Base-by-base conservation (phyloP, 176 grass and related monocot species). In the Puccinellia tenuiflora region DNA sequence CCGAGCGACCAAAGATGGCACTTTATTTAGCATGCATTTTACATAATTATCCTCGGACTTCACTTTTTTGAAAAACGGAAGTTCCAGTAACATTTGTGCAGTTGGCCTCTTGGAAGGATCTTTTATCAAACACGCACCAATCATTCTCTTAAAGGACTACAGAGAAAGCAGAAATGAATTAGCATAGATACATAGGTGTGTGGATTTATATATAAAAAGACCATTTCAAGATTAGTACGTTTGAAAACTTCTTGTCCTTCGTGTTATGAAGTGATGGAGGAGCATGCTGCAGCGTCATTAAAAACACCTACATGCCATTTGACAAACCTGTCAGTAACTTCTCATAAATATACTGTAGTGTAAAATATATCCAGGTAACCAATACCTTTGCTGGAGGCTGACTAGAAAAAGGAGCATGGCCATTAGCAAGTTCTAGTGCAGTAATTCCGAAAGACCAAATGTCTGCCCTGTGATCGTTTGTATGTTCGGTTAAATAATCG, bases 371-470 rank as follows among this genome's bases (percentile, higher is more conserved):
- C 64, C 48, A 33, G 66, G 6, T 47, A 81, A 68, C 4, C 0
- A 56, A 30, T 38, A 93, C 96, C 90, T 98, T 92, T 45, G 88
- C 88, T 83, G 96, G 96, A 75, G 96, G 89, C 43, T 95, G 90
- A 34, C 81, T 93, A 72, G 89, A 95, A 86, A 98, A 98, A 61
- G 96, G 96, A 81, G 92, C 93, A 85, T 98, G 96, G 14, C 93
- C 92, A 72, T 92, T 87, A 83, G 96, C 96, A 75, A 98, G 89
- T 79, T 98, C 96, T 48, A 98, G 81, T 39, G 96, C 96, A 73
- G 96, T 95, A 73, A 98, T 98, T 28, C 92, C 96, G 65, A 98
- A 95, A 30, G 96, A 95, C 96, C 96, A 98, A 57, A 95, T 98
- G 48, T 98, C 96, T 48, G 87, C 96, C 87, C 96, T 98, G 62